Percentiles rank a stretch among this genome's conserved stretches.
Conservation (phyloP, 169 alveolate species). For the Plasmodium gaboni region DNA sequence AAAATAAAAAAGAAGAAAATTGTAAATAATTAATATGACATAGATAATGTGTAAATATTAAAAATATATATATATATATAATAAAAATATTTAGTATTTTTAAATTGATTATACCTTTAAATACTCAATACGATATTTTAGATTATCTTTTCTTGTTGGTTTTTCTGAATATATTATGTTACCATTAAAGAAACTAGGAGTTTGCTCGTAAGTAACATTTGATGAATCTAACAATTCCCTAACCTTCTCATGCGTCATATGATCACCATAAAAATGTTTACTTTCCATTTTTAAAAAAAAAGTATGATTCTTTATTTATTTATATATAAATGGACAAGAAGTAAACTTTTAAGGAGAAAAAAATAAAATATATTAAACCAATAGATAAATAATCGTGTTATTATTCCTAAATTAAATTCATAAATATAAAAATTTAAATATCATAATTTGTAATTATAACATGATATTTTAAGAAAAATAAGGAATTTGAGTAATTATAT, state of each 20-base stretch:
- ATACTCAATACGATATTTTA: slow-evolving; percentile 56
- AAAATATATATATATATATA: not conserved
- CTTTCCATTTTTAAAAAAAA: slow-evolving; percentile 26
- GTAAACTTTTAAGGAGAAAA: not conserved
- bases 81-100: not conserved
- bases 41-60: not conserved
- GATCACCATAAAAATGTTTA: slow-evolving; percentile 20
- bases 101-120: slow-evolving; percentile 15
- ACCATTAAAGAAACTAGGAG: slow-evolving; percentile 14
- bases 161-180: slow-evolving; percentile 2
- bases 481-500: too few relatives aligned
- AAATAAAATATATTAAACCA: too few relatives aligned
- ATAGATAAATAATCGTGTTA: too few relatives aligned
- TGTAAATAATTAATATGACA: not conserved
- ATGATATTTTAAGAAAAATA: too few relatives aligned
- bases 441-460: too few relatives aligned
- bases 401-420: too few relatives aligned
- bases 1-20: not conserved
- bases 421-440: too few relatives aligned
- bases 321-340: slow-evolving; percentile 18
- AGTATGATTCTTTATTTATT: too few relatives aligned
- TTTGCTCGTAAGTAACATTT: slow-evolving; percentile 24
- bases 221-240: slow-evolving; percentile 46
- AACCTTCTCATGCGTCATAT: slow-evolving; percentile 19
- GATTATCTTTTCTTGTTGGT: slow-evolving; percentile 35